Evolutionary conservation across 176 grass and related monocot genomes (phyloP).

Genomic region (maize (Zea mays)): DNA sequence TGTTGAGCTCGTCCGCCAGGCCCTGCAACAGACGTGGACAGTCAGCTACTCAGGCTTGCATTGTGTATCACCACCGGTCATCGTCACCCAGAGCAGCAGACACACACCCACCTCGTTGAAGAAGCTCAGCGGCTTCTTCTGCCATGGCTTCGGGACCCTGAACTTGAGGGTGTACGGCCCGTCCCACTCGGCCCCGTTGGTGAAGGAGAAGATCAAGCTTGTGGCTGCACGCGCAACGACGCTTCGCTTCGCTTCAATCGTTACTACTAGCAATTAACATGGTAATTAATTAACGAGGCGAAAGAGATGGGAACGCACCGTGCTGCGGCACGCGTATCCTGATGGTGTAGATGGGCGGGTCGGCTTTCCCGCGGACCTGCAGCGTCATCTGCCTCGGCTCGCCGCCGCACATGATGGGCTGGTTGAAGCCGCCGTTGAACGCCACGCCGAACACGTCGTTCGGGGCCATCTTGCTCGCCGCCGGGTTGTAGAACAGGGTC

Average conservation of each 20-base stretch:
- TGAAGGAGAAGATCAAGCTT: slow-evolving; percentile 86
- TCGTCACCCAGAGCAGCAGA: too few relatives aligned
- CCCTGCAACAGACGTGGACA: slow-evolving; percentile 59
- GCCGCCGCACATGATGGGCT: slow-evolving; percentile 94
- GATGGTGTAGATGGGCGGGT: slow-evolving; percentile 81
- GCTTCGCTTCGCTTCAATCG: too few relatives aligned
- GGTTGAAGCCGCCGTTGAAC: slow-evolving; percentile 97
- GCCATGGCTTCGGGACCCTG: slow-evolving; percentile 66
- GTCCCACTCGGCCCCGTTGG: slow-evolving; percentile 83
- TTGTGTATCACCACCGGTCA: not conserved
- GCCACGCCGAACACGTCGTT: slow-evolving; percentile 75
- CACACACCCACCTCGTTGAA: slow-evolving; percentile 67
- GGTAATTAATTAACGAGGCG: not conserved
- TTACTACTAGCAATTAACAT: not conserved
- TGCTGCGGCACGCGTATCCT: slow-evolving; percentile 73
- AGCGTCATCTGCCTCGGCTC: slow-evolving; percentile 88
- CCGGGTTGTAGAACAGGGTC: slow-evolving; percentile 92
- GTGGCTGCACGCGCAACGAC: slow-evolving; percentile 49
- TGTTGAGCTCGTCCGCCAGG: slow-evolving; percentile 69
- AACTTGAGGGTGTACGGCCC: slow-evolving; percentile 83
- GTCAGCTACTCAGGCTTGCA: not conserved
- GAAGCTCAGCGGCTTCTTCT: slow-evolving; percentile 71
- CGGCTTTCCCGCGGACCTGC: slow-evolving; percentile 68
- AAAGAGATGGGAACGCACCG: slow-evolving; percentile 40
- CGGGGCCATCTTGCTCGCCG: slow-evolving; percentile 48